A percentile compares a stretch with the other conserved stretches of the same genome.
These are phyloP conservation scores for Bipolaris zeicola DNA, from an alignment of 2,329 filamentous ascomycete species.

Conservation along the genomic window DNA sequence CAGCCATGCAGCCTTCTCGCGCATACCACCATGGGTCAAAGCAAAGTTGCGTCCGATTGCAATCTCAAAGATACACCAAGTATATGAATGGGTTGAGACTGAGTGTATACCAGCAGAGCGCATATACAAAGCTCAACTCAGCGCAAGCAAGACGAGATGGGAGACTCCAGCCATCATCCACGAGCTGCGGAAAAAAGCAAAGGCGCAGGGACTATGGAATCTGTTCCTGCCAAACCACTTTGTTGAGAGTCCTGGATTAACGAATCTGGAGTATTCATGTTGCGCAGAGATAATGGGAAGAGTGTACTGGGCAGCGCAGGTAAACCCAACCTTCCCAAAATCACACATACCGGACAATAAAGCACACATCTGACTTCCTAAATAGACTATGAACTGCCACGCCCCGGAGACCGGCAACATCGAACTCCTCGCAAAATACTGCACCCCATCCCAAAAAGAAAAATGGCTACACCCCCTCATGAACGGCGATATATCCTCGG, in stretches of 20 bases:
- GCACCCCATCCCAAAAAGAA: slow-evolving; percentile 57
- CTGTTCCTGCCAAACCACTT: slow-evolving; percentile 52
- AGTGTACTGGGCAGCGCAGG: slow-evolving; percentile 54
- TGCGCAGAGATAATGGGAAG: slow-evolving; percentile 56
- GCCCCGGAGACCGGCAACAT: slow-evolving; percentile 60
- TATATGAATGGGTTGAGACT: slow-evolving; percentile 53
- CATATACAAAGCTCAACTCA: slow-evolving; percentile 51
- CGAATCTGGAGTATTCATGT: slow-evolving; percentile 55
- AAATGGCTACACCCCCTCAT: slow-evolving; percentile 57
- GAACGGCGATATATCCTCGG: slow-evolving; percentile 56
- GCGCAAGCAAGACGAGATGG: slow-evolving; percentile 40
- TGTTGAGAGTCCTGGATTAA: slow-evolving; percentile 52
- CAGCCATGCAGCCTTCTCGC: slow-evolving; percentile 46
- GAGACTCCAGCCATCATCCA: slow-evolving; percentile 51
- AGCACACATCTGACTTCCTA: not conserved
- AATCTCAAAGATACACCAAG: slow-evolving; percentile 51
- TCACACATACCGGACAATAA: too few species aligned
- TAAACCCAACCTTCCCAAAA: slow-evolving; percentile 9
- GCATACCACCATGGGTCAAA: slow-evolving; percentile 54
- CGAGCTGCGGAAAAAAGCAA: slow-evolving; percentile 52
- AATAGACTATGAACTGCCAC: slow-evolving; percentile 53
- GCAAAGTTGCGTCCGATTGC: slow-evolving; percentile 57
- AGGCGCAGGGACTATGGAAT: slow-evolving; percentile 49
- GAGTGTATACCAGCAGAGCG: slow-evolving; percentile 54
- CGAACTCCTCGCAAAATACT: slow-evolving; percentile 60